Conservation (phyloP, 257 asterid species). For the Perilla frutescens region DNA sequence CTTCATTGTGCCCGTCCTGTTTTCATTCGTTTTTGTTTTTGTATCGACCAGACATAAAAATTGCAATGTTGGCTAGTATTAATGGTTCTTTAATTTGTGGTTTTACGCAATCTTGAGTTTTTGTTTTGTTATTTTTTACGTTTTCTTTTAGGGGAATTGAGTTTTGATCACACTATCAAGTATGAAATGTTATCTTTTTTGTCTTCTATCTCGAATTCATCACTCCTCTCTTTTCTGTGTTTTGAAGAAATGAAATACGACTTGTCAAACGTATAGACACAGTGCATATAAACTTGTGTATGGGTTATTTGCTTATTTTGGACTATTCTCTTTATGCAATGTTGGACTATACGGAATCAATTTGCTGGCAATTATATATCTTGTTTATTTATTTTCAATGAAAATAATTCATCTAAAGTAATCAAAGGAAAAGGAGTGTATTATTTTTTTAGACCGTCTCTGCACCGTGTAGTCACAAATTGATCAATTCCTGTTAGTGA, state of each 20-base stretch:
- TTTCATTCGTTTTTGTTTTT: conserved; percentile 52
- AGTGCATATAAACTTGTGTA: too few relatives aligned
- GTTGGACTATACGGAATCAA: neutral
- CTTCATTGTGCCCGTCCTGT: conserved; percentile 57
- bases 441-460: too few relatives aligned
- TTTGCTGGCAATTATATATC: too few relatives aligned
- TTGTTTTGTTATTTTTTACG: neutral
- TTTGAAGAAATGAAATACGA: too few relatives aligned
- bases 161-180: neutral
- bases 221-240: too few relatives aligned
- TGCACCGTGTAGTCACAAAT: too few relatives aligned
- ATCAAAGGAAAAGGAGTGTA: too few relatives aligned
- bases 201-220: neutral
- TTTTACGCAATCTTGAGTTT: neutral
- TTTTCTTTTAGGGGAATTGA: neutral
- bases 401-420: too few relatives aligned
- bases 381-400: too few relatives aligned
- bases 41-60: conserved; percentile 54
- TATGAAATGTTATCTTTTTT: neutral
- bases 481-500: too few relatives aligned
- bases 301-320: too few relatives aligned
- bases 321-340: neutral
- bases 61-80: conserved; percentile 45
- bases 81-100: conserved; percentile 19
- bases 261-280: too few relatives aligned